Evolutionary conservation across 805 yeast species (phyloP), one percentile per base, ranked within the genome.

Genomic region (Lachancea nothofagi): DNA sequence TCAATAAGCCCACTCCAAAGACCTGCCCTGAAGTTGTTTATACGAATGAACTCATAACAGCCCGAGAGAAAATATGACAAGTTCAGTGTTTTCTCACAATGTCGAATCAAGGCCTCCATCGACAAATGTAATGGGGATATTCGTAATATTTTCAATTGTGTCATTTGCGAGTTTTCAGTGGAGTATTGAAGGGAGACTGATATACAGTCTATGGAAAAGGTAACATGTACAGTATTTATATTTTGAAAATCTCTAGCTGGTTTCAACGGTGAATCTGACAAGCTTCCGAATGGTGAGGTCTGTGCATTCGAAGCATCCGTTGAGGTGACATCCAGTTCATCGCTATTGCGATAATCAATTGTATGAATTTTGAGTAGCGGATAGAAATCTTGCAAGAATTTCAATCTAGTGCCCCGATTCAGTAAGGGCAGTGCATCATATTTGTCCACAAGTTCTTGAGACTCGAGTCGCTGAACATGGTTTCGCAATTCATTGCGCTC

Each of bases 381-480:
- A 36, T 50, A 55, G 26, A 48, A 18, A 5, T 48, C 36, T 25
- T 21, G 38, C 31, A 59, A 23, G 38, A 48, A 47, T 19, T 41
- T 19, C 22, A 55, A 34, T 23, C 64, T 33, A 28, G 45, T 14
- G 14, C 48, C 42, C 47, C 50, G 48, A 32, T 56, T 54, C 21
- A 55, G 39, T 17, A 59, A 20, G 2, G 64, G 62, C 37, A 57
- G 27, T 2, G 59, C 51, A 34, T 57, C 62, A 37, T 45, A 50
- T 34, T 56, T 57, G 18, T 42, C 12, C 6, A 36, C 36, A 19
- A 55, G 41, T 35, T 56, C 61, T 1, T 43, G 18, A 15, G 28
- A 23, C 36, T 22, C 57, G 71, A 22, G 80, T 73, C 36, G 77
- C 77, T 19, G 78, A 80, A 28, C 72, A 77, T 47, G 80, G 80